Evolutionary conservation across 495 filamentous ascomycete species (phyloP).

Genomic region (Pyrenula massariospora): DNA sequence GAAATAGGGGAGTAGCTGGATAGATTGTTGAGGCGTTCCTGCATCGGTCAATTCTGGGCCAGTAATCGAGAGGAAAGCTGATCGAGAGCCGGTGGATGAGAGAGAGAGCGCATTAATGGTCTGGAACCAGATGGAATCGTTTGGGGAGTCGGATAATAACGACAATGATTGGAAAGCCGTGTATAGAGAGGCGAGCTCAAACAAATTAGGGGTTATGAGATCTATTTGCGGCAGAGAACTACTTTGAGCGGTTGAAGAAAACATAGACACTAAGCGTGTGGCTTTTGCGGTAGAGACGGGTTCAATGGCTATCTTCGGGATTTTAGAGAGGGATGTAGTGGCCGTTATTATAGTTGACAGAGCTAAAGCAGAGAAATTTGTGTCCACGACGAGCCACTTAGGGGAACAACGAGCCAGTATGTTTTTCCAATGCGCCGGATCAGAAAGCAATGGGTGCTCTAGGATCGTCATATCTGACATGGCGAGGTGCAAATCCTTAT

Average conservation of each 20-base stretch:
- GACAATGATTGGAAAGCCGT: conserved; percentile 44
- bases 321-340: conserved; percentile 9
- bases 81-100: conserved; percentile 42
- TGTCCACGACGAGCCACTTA: conserved; percentile 69
- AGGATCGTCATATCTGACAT: conserved; percentile 95
- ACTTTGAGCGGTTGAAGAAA: not conserved
- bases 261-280: conserved; percentile 46
- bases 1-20: conserved; percentile 82
- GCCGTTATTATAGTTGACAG: not conserved
- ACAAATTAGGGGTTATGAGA: conserved; percentile 69
- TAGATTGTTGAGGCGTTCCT: conserved; percentile 69
- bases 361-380: conserved; percentile 48
- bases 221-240: conserved; percentile 33
- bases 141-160: conserved; percentile 44
- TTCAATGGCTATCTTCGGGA: conserved; percentile 64
- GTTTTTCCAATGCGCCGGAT: conserved; percentile 45
- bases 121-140: conserved; percentile 53
- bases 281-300: conserved; percentile 81
- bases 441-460: conserved; percentile 35
- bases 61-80: conserved; percentile 52
- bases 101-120: conserved; percentile 65
- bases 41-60: conserved; percentile 52
- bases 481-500: conserved; percentile 70
- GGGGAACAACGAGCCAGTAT: conserved; percentile 43
- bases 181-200: conserved; percentile 72